These are phyloP conservation scores for Fusarium armeniacum DNA, from an alignment of 2,329 filamentous ascomycete genomes.

Conservation along the genomic window DNA sequence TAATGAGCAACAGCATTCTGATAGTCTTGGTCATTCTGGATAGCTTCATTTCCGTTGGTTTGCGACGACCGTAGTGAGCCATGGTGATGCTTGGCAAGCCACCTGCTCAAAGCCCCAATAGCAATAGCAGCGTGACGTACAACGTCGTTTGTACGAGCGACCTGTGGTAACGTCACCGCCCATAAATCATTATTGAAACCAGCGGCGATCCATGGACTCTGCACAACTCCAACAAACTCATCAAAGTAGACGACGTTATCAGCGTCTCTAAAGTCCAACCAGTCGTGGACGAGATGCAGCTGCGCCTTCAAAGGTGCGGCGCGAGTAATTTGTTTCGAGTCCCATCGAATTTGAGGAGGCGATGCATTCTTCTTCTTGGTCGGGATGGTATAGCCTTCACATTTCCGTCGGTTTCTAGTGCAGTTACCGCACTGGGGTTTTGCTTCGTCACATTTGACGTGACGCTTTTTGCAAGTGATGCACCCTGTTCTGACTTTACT, in stretches of 20 bases:
- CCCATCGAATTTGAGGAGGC: slow-evolving; percentile 43
- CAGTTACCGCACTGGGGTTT: slow-evolving; percentile 40
- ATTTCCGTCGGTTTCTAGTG: slow-evolving; percentile 27
- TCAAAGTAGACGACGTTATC: slow-evolving; percentile 48
- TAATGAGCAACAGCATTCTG: slow-evolving; percentile 55
- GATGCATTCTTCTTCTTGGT: slow-evolving; percentile 10
- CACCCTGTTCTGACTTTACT: slow-evolving; percentile 44
- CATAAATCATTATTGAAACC: slow-evolving; percentile 49
- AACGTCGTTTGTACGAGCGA: slow-evolving; percentile 47
- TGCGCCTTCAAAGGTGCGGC: slow-evolving; percentile 7
- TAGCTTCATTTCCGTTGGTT: background rate
- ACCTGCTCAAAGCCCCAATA: slow-evolving; percentile 51
- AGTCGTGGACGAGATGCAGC: slow-evolving; percentile 27
- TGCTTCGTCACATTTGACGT: slow-evolving; percentile 45
- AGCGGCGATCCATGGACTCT: slow-evolving; percentile 50
- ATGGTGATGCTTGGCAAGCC: slow-evolving; percentile 7
- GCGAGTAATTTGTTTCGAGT: slow-evolving; percentile 38
- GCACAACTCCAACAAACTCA: slow-evolving; percentile 51
- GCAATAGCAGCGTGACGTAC: slow-evolving; percentile 53
- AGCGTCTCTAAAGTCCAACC: slow-evolving; percentile 27
- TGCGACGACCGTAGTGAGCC: background rate
- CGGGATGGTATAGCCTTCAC: slow-evolving; percentile 32
- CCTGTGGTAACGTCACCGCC: slow-evolving; percentile 51
- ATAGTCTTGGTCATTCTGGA: slow-evolving; percentile 44
- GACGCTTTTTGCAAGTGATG: slow-evolving; percentile 46